These are phyloP conservation scores for Puccinia horiana DNA, from an alignment of 1,284 basidiomycete species.

Conservation along the genomic window DNA sequence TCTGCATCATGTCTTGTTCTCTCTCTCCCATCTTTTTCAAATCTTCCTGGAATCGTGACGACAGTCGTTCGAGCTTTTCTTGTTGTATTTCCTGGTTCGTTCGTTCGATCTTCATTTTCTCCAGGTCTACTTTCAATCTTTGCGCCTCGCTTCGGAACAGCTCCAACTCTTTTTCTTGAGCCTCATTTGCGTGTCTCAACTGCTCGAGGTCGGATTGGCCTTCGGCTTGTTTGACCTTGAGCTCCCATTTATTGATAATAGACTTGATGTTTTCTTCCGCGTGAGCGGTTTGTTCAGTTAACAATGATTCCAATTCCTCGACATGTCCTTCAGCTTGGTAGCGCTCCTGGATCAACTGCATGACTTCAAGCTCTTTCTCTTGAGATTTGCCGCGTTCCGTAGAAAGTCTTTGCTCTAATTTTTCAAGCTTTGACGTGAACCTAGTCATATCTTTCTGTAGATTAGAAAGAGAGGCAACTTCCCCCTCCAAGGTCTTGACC, in stretches of 20 bases:
- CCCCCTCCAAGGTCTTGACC: not conserved
- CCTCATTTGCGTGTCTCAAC: conserved; percentile 8
- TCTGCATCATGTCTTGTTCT: conserved; percentile 21
- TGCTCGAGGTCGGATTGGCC: not conserved
- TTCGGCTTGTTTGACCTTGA: conserved; percentile 27
- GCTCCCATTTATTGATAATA: conserved; percentile 11
- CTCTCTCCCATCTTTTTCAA: conserved; percentile 19
- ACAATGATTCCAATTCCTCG: not conserved
- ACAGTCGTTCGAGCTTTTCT: conserved; percentile 8
- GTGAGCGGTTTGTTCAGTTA: conserved; percentile 3
- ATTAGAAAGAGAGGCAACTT: conserved; percentile 6
- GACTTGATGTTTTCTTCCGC: conserved; percentile 32
- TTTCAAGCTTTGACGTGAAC: conserved; percentile 10
- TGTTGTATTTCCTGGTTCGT: conserved; percentile 33
- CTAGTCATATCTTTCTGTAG: conserved; percentile 15
- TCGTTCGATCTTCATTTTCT: conserved; percentile 35
- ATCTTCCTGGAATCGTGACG: conserved; percentile 16
- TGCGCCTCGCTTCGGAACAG: conserved; percentile 8
- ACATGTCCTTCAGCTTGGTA: conserved; percentile 3
- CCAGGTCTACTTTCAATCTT: conserved; percentile 5
- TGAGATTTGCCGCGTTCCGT: conserved; percentile 32
- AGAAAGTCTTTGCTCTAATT: conserved; percentile 19
- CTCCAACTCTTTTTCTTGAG: conserved; percentile 19
- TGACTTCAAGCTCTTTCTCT: conserved; percentile 45
- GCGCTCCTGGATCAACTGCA: conserved; percentile 40